Conservation (phyloP, 139 green algal genomes). For the Astrephomene gubernaculifera region DNA sequence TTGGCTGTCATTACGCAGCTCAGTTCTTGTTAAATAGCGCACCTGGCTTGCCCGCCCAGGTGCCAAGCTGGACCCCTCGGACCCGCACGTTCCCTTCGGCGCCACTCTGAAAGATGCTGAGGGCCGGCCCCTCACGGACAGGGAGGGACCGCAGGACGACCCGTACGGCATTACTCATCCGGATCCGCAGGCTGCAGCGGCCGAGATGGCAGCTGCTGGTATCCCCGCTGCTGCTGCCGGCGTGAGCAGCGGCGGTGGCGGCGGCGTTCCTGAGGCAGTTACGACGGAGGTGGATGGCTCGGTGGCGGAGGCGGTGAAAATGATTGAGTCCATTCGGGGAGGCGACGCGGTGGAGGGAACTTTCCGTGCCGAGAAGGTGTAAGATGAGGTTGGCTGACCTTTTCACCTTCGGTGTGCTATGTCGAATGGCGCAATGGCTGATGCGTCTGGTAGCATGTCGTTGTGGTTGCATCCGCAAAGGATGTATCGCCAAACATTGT, state of each 20-base stretch:
- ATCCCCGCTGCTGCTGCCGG: background rate
- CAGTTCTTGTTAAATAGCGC: too few relatives aligned
- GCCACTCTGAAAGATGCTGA: background rate
- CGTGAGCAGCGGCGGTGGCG: background rate
- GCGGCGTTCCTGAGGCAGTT: background rate
- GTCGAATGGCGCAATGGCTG: too few relatives aligned
- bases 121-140: background rate
- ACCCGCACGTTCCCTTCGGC: conserved; percentile 4
- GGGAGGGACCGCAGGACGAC: background rate
- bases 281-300: background rate
- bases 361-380: too few relatives aligned
- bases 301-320: background rate
- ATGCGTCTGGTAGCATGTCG: too few relatives aligned
- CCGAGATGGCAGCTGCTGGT: background rate
- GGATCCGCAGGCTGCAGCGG: too few relatives aligned
- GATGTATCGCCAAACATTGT: too few relatives aligned
- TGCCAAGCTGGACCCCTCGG: background rate
- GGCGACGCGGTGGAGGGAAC: too few relatives aligned
- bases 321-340: background rate
- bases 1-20: too few relatives aligned
- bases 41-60: too few relatives aligned
- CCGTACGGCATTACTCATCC: conserved; percentile 16
- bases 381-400: too few relatives aligned
- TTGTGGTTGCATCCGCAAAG: too few relatives aligned
- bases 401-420: too few relatives aligned